phyloP scores from a whole-genome alignment of 805 yeast genomes.

The Millerago galiae region DNA sequence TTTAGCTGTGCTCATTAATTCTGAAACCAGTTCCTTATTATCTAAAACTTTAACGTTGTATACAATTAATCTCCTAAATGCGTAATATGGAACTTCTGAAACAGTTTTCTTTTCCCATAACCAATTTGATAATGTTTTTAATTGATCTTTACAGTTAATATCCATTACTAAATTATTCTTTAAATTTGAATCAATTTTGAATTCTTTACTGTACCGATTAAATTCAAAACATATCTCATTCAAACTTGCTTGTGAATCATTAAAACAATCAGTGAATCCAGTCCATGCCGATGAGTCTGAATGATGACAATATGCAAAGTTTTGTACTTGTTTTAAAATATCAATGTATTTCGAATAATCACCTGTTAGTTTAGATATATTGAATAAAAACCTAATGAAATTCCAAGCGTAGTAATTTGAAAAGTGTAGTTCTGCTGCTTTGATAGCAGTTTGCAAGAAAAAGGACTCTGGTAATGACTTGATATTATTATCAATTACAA shows the following conservation, averaged over 20 bases:
- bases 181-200: neutral
- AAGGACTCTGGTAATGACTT: conserved; percentile 1
- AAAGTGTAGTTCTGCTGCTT: conserved; percentile 27
- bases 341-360: neutral
- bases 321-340: conserved; percentile 5
- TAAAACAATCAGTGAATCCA: conserved; percentile 14
- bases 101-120: conserved; percentile 15
- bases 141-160: conserved; percentile 7
- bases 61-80: conserved; percentile 12
- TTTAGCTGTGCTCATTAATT: conserved; percentile 16
- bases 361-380: conserved; percentile 11
- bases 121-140: conserved; percentile 16
- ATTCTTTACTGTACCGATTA: conserved; percentile 4
- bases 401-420: conserved; percentile 37
- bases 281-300: conserved; percentile 33
- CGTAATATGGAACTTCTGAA: conserved; percentile 18
- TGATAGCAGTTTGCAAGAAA: conserved; percentile 17
- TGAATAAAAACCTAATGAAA: conserved; percentile 27
- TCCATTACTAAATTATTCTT: conserved; percentile 1
- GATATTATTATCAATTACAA: neutral
- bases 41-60: conserved; percentile 11
- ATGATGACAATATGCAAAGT: conserved; percentile 22
- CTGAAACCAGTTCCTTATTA: conserved; percentile 11
- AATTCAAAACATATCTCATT: conserved; percentile 10
- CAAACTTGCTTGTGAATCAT: conserved; percentile 7